These are phyloP conservation scores for Stevia rebaudiana DNA, from an alignment of 140 eudicot genomes.

Conservation along the genomic window DNA sequence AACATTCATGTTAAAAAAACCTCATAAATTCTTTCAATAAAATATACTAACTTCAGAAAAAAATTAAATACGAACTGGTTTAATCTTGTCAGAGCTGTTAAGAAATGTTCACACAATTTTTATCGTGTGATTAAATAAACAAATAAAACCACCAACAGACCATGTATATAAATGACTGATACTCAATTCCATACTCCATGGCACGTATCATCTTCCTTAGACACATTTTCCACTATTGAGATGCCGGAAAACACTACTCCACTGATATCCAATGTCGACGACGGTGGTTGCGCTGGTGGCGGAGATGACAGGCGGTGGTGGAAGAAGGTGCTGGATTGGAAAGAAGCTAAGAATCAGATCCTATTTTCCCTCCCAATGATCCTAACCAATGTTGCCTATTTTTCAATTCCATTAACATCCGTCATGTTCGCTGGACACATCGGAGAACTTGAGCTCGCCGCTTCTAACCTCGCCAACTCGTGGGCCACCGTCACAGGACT, in stretches of 20 bases:
- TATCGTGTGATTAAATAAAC: too few species aligned
- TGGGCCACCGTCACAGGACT: conserved; percentile 78
- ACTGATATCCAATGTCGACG: conserved; percentile 5
- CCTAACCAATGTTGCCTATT: conserved; percentile 48
- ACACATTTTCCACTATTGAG: background rate
- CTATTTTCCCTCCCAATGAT: conserved; percentile 63
- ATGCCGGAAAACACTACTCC: conserved; percentile 21
- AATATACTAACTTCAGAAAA: too few species aligned
- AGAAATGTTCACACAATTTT: too few species aligned
- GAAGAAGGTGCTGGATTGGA: conserved; percentile 41
- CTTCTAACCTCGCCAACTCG: conserved; percentile 72
- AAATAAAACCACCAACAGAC: too few species aligned
- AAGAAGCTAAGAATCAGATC: conserved; percentile 57
- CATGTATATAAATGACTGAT: too few species aligned
- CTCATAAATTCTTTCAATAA: too few species aligned
- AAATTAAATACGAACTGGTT: too few species aligned
- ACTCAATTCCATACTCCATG: too few species aligned
- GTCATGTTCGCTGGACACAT: conserved; percentile 87
- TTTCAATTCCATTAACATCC: conserved; percentile 52
- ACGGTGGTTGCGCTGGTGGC: background rate
- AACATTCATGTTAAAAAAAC: too few species aligned
- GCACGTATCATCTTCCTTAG: too few species aligned
- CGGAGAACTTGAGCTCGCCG: conserved; percentile 71
- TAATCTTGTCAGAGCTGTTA: too few species aligned
- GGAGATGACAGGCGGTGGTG: conserved; percentile 21